These are phyloP conservation scores for Penicillium occitanis DNA, from an alignment of 2,329 filamentous ascomycete species.

Conservation along the genomic window DNA sequence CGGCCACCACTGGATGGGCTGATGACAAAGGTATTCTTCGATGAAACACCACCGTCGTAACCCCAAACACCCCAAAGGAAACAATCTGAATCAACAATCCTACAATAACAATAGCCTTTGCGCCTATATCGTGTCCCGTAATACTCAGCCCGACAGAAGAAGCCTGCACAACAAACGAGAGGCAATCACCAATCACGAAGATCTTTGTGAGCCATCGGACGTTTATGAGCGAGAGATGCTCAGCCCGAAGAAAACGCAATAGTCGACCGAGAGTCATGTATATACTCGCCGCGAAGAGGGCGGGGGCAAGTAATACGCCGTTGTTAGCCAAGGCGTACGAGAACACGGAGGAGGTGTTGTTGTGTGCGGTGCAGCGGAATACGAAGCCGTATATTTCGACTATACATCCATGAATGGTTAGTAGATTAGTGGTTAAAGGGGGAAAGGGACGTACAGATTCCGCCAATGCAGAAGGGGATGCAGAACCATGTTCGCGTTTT, in stretches of 20 bases:
- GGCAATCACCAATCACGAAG: conserved; percentile 33
- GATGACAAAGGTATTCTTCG: neutral
- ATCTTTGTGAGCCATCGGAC: conserved; percentile 34
- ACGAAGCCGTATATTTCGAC: neutral
- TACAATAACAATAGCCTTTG: neutral
- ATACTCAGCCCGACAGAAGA: neutral
- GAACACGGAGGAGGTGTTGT: neutral
- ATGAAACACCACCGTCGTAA: neutral
- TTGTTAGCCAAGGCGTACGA: neutral
- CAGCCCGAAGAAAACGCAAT: conserved; percentile 30
- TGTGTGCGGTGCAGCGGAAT: neutral
- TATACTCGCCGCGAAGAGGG: conserved; percentile 38
- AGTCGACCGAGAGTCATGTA: conserved; percentile 39
- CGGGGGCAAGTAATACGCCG: conserved; percentile 30
- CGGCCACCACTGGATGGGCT: neutral
- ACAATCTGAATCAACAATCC: neutral
- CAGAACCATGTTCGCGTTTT: conserved; percentile 33
- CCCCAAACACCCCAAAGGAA: neutral
- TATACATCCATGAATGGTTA: neutral
- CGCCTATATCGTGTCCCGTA: neutral
- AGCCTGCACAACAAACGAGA: conserved; percentile 35
- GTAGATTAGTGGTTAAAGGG: too few relatives aligned
- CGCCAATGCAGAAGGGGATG: conserved; percentile 32
- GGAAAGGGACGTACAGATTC: conserved; percentile 31
- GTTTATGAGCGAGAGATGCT: conserved; percentile 30